Conservation (phyloP, 2,329 filamentous ascomycete species). For the Cytospora piceicola region DNA sequence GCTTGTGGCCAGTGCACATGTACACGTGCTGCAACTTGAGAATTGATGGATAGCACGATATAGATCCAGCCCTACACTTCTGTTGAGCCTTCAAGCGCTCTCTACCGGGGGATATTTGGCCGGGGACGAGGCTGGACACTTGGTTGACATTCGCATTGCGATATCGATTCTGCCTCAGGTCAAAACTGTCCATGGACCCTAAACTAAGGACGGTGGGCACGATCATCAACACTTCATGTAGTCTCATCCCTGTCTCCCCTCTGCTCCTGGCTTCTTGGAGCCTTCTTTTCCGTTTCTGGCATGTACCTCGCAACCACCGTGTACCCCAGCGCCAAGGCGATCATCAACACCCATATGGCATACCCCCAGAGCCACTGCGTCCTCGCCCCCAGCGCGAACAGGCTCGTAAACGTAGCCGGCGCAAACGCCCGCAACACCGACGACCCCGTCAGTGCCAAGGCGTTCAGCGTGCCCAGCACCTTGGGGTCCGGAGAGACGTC, state of each 20-base stretch:
- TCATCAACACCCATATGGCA: constrained; percentile 64
- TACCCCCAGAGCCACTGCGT: constrained; percentile 67
- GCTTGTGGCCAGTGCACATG: no score
- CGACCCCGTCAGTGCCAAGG: constrained; percentile 63
- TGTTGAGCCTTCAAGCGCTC: no score
- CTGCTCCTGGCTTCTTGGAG: neutral
- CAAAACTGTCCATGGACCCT: neutral
- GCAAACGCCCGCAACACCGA: constrained; percentile 67
- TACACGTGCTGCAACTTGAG: no score
- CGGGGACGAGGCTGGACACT: neutral
- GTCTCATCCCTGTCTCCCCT: neutral
- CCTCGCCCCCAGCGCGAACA: constrained; percentile 70
- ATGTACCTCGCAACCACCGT: constrained; percentile 40
- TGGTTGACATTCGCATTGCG: neutral
- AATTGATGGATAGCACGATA: no score
- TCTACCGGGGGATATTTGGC: no score
- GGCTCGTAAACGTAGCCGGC: constrained; percentile 66
- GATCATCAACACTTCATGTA: neutral
- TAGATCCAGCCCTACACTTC: no score
- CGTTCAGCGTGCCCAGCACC: constrained; percentile 73
- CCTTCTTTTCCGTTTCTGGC: constrained; percentile 41
- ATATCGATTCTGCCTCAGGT: neutral
- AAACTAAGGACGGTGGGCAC: neutral
- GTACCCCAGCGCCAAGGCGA: constrained; percentile 43
- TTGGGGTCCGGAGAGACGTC: constrained; percentile 69